Conservation (phyloP, 225 moss, liverwort and hornwort genomes). For the Polytrichum commune region DNA sequence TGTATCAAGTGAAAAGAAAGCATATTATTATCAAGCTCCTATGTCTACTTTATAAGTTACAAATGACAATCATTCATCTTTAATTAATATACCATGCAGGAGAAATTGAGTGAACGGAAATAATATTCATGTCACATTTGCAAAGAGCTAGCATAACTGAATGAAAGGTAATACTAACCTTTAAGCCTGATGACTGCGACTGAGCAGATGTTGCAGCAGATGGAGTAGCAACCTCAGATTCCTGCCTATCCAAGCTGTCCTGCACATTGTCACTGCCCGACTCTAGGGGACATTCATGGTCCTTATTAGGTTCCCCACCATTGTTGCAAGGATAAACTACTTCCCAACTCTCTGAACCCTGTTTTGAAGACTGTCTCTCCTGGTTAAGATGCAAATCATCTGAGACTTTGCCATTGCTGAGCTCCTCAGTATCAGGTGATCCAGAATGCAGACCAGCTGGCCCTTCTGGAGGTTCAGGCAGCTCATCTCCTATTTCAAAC, state of each 20-base stretch:
- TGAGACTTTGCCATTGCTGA: slow-evolving; percentile 48
- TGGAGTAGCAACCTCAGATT: slow-evolving; percentile 44
- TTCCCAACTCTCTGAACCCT: slow-evolving; percentile 10
- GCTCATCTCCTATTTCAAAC: slow-evolving; percentile 36
- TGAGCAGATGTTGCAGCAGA: slow-evolving; percentile 40
- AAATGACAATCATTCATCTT: background rate
- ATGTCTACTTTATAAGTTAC: background rate
- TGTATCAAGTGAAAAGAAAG: slow-evolving; percentile 11
- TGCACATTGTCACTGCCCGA: slow-evolving; percentile 38
- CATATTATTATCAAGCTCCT: background rate
- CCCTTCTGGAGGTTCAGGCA: slow-evolving; percentile 41
- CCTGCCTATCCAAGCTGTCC: slow-evolving; percentile 38
- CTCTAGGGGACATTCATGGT: slow-evolving; percentile 26
- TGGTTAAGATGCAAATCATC: slow-evolving; percentile 34
- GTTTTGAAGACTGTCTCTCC: slow-evolving; percentile 31
- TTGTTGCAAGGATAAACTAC: slow-evolving; percentile 25
- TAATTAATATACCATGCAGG: background rate
- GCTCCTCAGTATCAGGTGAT: slow-evolving; percentile 34
- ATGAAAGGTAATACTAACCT: slow-evolving; percentile 19
- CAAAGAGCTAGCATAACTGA: background rate
- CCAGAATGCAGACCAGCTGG: slow-evolving; percentile 28
- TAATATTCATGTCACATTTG: background rate
- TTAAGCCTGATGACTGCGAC: slow-evolving; percentile 43
- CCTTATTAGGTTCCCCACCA: slow-evolving; percentile 28
- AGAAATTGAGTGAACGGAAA: background rate